A percentile compares a stretch with the other conserved stretches of the same genome.
phyloP scores from a whole-genome alignment of 2,329 filamentous ascomycete species.

The Colletotrichum theobromicola region DNA sequence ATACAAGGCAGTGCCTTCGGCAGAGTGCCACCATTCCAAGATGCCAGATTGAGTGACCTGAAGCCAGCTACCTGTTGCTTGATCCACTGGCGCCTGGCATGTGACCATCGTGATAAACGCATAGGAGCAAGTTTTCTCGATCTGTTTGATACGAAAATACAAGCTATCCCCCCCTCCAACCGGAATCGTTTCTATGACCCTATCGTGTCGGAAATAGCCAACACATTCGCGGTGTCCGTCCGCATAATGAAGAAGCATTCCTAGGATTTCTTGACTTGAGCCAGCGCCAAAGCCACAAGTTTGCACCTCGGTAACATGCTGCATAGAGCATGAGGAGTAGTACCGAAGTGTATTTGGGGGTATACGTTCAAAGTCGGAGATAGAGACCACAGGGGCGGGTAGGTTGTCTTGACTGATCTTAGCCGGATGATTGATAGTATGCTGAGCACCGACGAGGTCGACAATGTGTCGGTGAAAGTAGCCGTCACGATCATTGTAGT shows the following conservation, averaged over 20 bases:
- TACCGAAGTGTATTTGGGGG: not conserved
- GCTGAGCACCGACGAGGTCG: not conserved
- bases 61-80: not conserved
- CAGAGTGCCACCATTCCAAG: not conserved
- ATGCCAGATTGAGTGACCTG: not conserved
- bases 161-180: not conserved
- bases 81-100: not conserved
- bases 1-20: not conserved
- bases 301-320: not conserved
- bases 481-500: not conserved
- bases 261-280: not conserved
- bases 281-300: not conserved
- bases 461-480: not conserved
- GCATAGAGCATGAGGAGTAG: not conserved
- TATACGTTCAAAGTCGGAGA: not conserved
- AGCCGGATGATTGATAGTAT: not conserved
- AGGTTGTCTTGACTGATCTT: not conserved
- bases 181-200: not conserved
- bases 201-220: not conserved
- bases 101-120: not conserved
- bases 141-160: not conserved
- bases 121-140: rapidly evolving
- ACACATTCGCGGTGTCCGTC: not conserved
- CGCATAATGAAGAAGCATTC: not conserved
- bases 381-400: not conserved